These are phyloP conservation scores for Zoysia matrella DNA, from an alignment of 202 grass and related monocot genomes.

Conservation along the genomic window DNA sequence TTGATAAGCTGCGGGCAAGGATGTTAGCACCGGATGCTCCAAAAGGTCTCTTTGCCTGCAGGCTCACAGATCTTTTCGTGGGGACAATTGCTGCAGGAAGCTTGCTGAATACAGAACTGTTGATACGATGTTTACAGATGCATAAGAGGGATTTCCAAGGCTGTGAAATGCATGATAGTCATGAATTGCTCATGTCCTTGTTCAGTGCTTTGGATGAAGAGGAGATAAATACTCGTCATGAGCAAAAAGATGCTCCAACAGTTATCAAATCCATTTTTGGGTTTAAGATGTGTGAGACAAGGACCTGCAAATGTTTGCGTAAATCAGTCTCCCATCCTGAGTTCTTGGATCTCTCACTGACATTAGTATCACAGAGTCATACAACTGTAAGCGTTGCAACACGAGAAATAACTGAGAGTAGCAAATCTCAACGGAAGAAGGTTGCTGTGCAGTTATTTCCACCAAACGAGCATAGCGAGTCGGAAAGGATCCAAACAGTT, in stretches of 20 bases:
- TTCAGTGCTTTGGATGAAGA: conserved; percentile 54
- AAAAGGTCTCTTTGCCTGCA: conserved; percentile 32
- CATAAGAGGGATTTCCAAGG: conserved; percentile 25
- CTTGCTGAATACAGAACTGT: conserved; percentile 41
- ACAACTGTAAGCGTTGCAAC: conserved; percentile 34
- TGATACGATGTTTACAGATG: conserved; percentile 30
- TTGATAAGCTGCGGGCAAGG: conserved; percentile 45
- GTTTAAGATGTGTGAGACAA: conserved; percentile 35
- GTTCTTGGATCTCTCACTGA: conserved; percentile 54
- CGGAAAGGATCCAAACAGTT: conserved; percentile 17
- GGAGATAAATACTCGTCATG: not conserved
- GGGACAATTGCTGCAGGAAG: conserved; percentile 29
- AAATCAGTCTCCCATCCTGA: conserved; percentile 26
- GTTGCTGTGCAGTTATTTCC: conserved; percentile 27
- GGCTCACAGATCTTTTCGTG: conserved; percentile 54
- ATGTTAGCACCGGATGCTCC: conserved; percentile 38
- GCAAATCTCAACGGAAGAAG: conserved; percentile 18
- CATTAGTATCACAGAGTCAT: conserved; percentile 16
- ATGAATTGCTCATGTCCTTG: conserved; percentile 64
- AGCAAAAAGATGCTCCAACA: conserved; percentile 17
- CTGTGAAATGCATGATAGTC: conserved; percentile 60
- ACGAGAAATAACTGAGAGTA: conserved; percentile 10
- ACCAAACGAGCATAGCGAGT: not conserved
- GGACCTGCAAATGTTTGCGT: conserved; percentile 50
- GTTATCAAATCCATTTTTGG: conserved; percentile 59